Evolutionary conservation across 306 rosid species (phyloP), one percentile per base, ranked within the genome.

Genomic region (Medicago arabica): DNA sequence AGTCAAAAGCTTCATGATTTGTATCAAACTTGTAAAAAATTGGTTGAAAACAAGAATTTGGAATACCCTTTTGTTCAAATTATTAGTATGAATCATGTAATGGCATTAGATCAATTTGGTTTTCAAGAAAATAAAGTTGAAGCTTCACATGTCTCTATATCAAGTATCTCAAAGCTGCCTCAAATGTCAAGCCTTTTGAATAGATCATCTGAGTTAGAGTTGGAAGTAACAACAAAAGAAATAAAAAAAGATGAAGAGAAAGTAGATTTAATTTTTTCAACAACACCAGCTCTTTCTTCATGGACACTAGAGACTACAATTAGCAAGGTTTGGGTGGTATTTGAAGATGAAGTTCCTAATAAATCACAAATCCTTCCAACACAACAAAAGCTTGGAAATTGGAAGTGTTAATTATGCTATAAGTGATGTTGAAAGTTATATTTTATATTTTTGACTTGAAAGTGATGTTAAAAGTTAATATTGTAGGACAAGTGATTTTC

Each of bases 291-390:
- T 43, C 79, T 83, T 8, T 78, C 85, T 61, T 85, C 89, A 38
- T 76, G 88, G 83, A 80, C 85, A 31, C 53, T 85, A 67, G 88
- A 88, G 88, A 88, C 92, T 55, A 85, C 83, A 77, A 85, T 88
- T 81, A 88, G 85, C 74, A 88, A 76, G 69, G 92, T 85, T 4
- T 88, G 92, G 92, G 92, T 88, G 55, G 85, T 85, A 13, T 88
- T 88, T 83, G 92, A 88, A 76, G 92, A 88, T 70, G 92, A 85
- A 38, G 70, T 71, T 69, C 43, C 83, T 16, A 83, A 18, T 25
- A 80, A 82, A 75, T 36, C 86, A 73, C 67, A 69, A 34, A 50
- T 78, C 12, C 61, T 75, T 75, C 73, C 83, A 67, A 38, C 69
- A 49, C 77, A 80, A 60, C 50, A 78, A 69, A 86, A 71, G 38